Conservation (phyloP, 495 filamentous ascomycete genomes). For the Cercophora samala region DNA sequence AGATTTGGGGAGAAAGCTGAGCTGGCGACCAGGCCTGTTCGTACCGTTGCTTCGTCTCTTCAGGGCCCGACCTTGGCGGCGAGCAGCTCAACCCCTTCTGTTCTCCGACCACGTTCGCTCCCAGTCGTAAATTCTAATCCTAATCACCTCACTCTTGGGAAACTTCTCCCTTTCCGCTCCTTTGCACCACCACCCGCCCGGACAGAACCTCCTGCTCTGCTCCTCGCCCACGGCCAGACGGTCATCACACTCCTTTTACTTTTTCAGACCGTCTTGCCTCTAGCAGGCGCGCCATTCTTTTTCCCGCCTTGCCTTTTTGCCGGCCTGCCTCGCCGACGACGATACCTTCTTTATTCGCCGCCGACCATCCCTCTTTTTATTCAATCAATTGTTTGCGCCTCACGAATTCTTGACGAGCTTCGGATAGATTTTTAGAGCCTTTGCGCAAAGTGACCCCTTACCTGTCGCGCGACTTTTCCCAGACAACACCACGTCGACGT, state of each 20-base stretch:
- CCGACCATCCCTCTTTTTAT: slow-evolving; percentile 10
- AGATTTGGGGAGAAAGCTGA: slow-evolving; percentile 31
- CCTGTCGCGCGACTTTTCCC: neutral
- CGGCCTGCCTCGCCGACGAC: slow-evolving; percentile 19
- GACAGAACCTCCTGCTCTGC: slow-evolving; percentile 6
- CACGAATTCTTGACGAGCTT: neutral
- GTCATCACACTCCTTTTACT: slow-evolving; percentile 32
- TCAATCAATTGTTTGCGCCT: slow-evolving; percentile 6
- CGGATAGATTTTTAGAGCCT: neutral
- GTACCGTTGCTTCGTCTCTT: slow-evolving; percentile 16
- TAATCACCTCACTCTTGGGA: slow-evolving; percentile 17
- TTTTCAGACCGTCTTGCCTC: slow-evolving; percentile 36
- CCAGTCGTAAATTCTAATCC: slow-evolving; percentile 23
- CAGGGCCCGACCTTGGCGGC: slow-evolving; percentile 18
- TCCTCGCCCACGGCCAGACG: slow-evolving; percentile 22
- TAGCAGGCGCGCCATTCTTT: slow-evolving; percentile 49
- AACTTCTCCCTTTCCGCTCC: slow-evolving; percentile 21
- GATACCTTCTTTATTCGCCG: slow-evolving; percentile 25
- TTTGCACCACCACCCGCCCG: slow-evolving; percentile 16
- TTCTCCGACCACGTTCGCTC: slow-evolving; percentile 5
- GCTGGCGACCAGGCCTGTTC: slow-evolving; percentile 12
- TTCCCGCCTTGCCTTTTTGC: slow-evolving; percentile 19
- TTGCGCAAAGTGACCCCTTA: neutral
- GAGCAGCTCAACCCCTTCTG: slow-evolving; percentile 10
- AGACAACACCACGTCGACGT: neutral